phyloP scores from a whole-genome alignment of 2,329 filamentous ascomycete species.

The Cladobotryum mycophilum region DNA sequence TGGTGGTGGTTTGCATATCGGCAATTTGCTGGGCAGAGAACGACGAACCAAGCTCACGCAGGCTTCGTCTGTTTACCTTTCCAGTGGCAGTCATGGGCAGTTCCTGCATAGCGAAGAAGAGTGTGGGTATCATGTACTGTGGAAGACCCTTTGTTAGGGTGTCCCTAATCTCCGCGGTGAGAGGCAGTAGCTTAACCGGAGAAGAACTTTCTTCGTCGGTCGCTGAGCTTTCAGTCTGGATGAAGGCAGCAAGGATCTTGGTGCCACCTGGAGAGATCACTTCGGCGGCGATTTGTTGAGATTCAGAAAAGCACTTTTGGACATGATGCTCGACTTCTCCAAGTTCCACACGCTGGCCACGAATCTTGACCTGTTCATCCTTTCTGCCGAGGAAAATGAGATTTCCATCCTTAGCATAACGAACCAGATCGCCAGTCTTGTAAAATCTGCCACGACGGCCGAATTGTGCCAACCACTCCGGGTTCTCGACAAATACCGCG shows the following conservation, averaged over 20 bases:
- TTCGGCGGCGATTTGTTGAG: not conserved
- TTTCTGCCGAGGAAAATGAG: conserved; percentile 26
- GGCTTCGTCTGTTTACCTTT: no score
- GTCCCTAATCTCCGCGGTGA: not conserved
- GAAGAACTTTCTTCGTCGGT: no score
- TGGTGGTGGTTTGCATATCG: no score
- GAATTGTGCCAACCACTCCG: not conserved
- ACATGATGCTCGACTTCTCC: conserved; percentile 11
- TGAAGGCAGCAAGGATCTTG: not conserved
- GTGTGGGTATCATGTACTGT: no score
- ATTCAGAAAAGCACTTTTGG: not conserved
- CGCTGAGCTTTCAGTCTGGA: not conserved
- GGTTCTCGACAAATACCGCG: not conserved
- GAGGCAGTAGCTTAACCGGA: no score
- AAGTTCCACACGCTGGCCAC: conserved; percentile 46
- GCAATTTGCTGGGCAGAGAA: no score
- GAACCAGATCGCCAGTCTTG: not conserved
- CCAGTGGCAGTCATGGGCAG: no score
- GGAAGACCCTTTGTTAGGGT: not conserved
- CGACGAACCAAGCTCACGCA: no score
- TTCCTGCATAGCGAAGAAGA: no score
- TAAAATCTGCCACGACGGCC: conserved; percentile 10
- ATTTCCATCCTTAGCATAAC: not conserved
- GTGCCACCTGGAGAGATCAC: not conserved
- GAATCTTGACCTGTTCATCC: conserved; percentile 48